Evolutionary conservation across 371 early-diverging fungal species (phyloP), one percentile per base, ranked within the genome.

Genomic region (Funneliformis caledonium): DNA sequence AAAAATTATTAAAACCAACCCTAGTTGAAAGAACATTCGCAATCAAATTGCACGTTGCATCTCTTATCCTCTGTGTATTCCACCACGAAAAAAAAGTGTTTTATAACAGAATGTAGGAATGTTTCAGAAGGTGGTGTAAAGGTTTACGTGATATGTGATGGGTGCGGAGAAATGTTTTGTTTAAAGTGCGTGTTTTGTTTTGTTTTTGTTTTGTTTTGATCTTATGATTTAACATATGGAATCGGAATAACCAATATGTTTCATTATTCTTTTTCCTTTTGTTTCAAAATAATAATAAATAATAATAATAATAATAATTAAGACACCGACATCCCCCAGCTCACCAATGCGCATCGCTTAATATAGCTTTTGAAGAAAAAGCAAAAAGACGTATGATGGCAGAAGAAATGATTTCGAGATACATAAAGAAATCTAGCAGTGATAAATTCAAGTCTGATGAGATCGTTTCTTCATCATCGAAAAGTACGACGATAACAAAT

Each of bases 61-160:
- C 59, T 79, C 8, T 45, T 79, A 56, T 79, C 79, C 33, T 50
- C 70, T 37, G 10, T 43, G 9, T 14, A 16, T 11, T 43, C 70
- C 14, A 19, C 43, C 11, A 50, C 47, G 2, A 22, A 33, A 70
- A 56, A 68, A 70, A 68, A 59, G 45, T 79, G 79, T 26, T 52
- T 16, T 31, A 45, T 37, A 22, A 47, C 16, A 26, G 45, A 43
- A 43, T 70, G 72, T 37, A 79, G 5, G 4, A 69, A 65, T 31
- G 43, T 9, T 11, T 56, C 61, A 11, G 78, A 52, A 26, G 78
- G 50, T 12, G 56, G 47, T 67, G 16, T 52, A 14, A 16, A 60
- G 42, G 52, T 79, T 14, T 52, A 64, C 70, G 79, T 79, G 4
- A 26, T 79, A 33, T 79, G 79, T 59, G 79, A 79, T 79, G 79